A percentile compares a stretch with the other conserved stretches of the same genome.
Evolutionary conservation across 306 rosid genomes (phyloP).

Genomic region (Cucurbita pepo): DNA sequence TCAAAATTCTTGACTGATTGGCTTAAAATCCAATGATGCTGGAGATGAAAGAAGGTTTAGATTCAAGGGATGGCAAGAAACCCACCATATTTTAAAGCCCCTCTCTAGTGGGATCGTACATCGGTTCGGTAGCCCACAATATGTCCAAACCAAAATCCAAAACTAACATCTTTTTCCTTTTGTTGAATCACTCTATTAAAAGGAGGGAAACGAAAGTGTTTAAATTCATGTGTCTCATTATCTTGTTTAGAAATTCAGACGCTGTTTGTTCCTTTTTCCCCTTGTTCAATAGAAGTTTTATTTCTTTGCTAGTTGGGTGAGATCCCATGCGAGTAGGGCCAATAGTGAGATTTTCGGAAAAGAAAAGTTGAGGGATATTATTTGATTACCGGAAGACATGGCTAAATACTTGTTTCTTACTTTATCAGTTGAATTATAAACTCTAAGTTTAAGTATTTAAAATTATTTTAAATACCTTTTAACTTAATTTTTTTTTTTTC

Average conservation of each 20-base stretch:
- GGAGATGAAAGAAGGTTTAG: not conserved
- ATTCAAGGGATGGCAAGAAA: not conserved
- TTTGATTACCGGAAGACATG: not conserved
- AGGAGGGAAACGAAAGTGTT: not conserved
- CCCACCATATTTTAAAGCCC: not conserved
- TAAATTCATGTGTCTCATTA: constrained; percentile 3
- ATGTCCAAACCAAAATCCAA: not conserved
- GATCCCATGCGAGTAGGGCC: not conserved
- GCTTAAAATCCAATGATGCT: not conserved
- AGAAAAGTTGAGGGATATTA: not conserved
- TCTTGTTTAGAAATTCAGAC: not conserved
- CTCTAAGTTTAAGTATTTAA: too few relatives aligned
- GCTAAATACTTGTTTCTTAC: not conserved
- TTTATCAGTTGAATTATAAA: too few relatives aligned
- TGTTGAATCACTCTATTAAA: not conserved
- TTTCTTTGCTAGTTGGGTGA: not conserved
- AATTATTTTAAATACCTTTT: too few relatives aligned
- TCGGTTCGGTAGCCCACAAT: not conserved
- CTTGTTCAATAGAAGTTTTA: not conserved
- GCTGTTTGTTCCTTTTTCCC: not conserved
- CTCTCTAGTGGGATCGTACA: not conserved
- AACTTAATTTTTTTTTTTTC: not conserved
- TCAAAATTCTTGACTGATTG: not conserved
- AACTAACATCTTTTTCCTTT: not conserved
- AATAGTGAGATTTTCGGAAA: not conserved